Percentiles rank a stretch among this genome's conserved stretches.
These are phyloP conservation scores for Akanthomyces lecanii DNA, from an alignment of 2,329 filamentous ascomycete species.

Conservation along the genomic window DNA sequence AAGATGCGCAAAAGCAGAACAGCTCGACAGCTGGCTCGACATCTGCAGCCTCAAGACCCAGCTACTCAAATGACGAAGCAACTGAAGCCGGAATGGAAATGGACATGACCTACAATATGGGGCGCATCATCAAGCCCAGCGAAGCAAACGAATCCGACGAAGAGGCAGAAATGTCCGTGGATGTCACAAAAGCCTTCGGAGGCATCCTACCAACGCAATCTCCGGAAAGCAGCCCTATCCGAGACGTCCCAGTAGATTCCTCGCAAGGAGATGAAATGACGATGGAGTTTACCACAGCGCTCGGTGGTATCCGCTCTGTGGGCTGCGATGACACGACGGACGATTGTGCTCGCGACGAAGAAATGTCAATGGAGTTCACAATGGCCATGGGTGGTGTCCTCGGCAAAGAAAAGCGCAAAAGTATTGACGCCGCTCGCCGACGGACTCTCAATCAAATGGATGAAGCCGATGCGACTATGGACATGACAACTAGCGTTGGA, in stretches of 20 bases:
- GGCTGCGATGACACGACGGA: neutral
- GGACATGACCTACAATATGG: conserved; percentile 54
- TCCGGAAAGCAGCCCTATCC: conserved; percentile 8
- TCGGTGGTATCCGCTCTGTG: conserved; percentile 13
- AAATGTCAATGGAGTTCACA: conserved; percentile 32
- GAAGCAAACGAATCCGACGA: conserved; percentile 40
- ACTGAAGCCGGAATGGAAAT: conserved; percentile 44
- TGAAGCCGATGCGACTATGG: conserved; percentile 58
- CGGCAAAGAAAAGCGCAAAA: conserved; percentile 10
- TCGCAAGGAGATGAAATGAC: conserved; percentile 10
- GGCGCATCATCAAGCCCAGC: conserved; percentile 47
- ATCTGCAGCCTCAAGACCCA: neutral
- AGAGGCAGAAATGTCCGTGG: conserved; percentile 82
- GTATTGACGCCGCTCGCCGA: conserved; percentile 6
- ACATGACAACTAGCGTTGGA: conserved; percentile 75
- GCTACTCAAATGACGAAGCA: conserved; percentile 24
- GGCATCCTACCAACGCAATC: conserved; percentile 59
- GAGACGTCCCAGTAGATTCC: conserved; percentile 7
- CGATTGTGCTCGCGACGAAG: conserved; percentile 26
- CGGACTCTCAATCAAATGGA: conserved; percentile 5
- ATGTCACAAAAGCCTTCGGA: conserved; percentile 80
- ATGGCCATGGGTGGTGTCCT: conserved; percentile 17
- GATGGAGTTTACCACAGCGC: conserved; percentile 16
- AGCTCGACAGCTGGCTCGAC: neutral
- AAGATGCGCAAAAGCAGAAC: conserved; percentile 31